Base-by-base conservation (phyloP, 441 rosid species). In the Capsella rubella region DNA sequence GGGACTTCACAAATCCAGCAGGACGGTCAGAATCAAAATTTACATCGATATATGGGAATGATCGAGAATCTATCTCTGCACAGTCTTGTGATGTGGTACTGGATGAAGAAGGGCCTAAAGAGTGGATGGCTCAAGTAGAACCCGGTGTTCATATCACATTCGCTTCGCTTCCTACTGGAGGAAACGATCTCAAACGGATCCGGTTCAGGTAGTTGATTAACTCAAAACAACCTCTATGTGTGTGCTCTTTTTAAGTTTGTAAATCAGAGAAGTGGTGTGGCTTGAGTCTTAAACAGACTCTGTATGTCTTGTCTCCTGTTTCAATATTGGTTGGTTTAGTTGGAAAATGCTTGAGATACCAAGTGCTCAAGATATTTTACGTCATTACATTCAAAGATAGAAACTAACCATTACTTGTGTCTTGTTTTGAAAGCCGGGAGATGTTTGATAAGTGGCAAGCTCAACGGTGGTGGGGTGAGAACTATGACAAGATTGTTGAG, bases 91-190 rank as follows among this genome's bases (percentile, higher is more conserved):
- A 93, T 65, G 87, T 90, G 55, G 90, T 89, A 37, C 71, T 95
- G 5, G 97, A 91, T 50, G 95, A 93, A 39, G 97, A 93, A 37
- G 91, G 80, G 71, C 87, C 92, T 9, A 93, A 96, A 78, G 99
- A 96, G 67, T 96, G 99, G 99, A 92, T 96, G 98, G 98, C 99
- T 35, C 99, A 93, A 82, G 99, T 96, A 35, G 99, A 93, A 80
- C 99, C 99, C 0, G 99, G 98, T 16, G 98, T 96, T 67, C 97
- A 96, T 73, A 96, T 96, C 58, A 96, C 99, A 18, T 96, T 96
- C 13, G 86, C 91, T 66, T 89, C 99, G 31, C 96, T 93, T 66
- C 95, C 98, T 4, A 86, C 63, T 29, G 99, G 98, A 0, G 99
- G 99, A 56, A 96, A 96, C 78, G 97, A 96, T 82, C 90, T 96